Evolutionary conservation across 2,329 filamentous ascomycete genomes (phyloP), one percentile per base, ranked within the genome.

Genomic region (Sporothrix humicola): DNA sequence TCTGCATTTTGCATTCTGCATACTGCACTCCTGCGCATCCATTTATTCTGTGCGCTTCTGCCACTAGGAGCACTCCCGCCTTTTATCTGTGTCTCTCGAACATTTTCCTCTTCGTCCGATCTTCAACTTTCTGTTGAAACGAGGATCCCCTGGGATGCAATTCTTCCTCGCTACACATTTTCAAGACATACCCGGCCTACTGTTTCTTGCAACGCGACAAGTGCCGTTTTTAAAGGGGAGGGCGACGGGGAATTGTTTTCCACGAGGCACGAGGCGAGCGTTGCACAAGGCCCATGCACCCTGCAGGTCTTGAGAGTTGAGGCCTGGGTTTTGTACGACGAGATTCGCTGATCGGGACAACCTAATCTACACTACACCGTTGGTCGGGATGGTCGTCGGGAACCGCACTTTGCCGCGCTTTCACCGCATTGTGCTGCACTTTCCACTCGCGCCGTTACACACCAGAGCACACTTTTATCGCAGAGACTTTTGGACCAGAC

Each of bases 271-370:
- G 48, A 69, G 26, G 63, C 74, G 52, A 66, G 31, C 13, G 78
- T 79, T 72, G 72, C 76, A 79, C 77, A 77, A 74, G 72, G 69
- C 65, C 59, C 63, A 78, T 78, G 77, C 78, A 78, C 73, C 44
- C 73, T 79, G 77, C 77, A 78, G 73, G 74, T 74, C 72, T 70
- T 72, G 31, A 69, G 71, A 26, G 66, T 63, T 59, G 9, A 20
- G 26, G 71, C 58, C 71, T 50, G 31, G 46, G 65, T 9, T 20
- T 23, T 48, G 73, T 74, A 66, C 68, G 44, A 69, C 71, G 48
- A 23, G 58, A 15, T 13, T 23, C 52, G 46, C 48, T 68, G 23
- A 52, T 37, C 65, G 65, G 65, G 46, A 68, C 65, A 52, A 52
- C 65, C 15, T 37, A 52, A 52, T 52, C 65, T 52, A 52, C 65